Evolutionary conservation across 1,284 basidiomycete genomes (phyloP).

Genomic region (Boletus subluridellus): DNA sequence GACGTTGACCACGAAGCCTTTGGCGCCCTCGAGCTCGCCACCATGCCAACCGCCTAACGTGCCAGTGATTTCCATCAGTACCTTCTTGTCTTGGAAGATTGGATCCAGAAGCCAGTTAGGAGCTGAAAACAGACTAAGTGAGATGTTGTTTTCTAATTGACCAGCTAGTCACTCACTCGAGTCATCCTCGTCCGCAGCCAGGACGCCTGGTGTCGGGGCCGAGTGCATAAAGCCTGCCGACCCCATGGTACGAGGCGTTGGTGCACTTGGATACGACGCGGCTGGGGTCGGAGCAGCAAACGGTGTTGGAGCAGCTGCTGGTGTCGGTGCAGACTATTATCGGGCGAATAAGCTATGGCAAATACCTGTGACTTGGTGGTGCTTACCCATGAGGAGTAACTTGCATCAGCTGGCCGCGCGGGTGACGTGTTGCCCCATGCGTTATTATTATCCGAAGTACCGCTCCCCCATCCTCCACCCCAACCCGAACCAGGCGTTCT

Average conservation of each 20-base stretch:
- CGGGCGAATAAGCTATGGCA: neutral
- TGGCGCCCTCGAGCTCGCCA: conserved; percentile 52
- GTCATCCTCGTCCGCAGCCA: conserved; percentile 28
- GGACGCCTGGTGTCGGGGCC: conserved; percentile 37
- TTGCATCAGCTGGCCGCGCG: conserved; percentile 33
- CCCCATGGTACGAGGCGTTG: conserved; percentile 37
- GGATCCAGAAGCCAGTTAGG: conserved; percentile 28
- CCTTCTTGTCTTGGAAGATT: conserved; percentile 37
- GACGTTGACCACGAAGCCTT: conserved; percentile 43
- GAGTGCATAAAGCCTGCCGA: conserved; percentile 24
- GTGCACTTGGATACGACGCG: conserved; percentile 32
- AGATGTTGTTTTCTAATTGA: neutral
- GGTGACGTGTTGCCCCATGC: conserved; percentile 38
- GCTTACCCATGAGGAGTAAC: conserved; percentile 34
- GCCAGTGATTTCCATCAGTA: conserved; percentile 50
- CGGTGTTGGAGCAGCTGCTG: conserved; percentile 54
- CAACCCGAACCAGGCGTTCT: conserved; percentile 35
- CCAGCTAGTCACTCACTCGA: conserved; percentile 15
- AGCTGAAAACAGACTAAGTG: conserved; percentile 10
- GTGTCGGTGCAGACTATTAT: conserved; percentile 51
- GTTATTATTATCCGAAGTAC: conserved; percentile 11
- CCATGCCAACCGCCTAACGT: conserved; percentile 50
- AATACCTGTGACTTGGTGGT: conserved; percentile 2
- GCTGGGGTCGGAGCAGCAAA: conserved; percentile 37
- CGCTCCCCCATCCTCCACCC: conserved; percentile 31